Base-by-base conservation (phyloP, 140 eudicot genomes). In the Senecio squalidus region DNA sequence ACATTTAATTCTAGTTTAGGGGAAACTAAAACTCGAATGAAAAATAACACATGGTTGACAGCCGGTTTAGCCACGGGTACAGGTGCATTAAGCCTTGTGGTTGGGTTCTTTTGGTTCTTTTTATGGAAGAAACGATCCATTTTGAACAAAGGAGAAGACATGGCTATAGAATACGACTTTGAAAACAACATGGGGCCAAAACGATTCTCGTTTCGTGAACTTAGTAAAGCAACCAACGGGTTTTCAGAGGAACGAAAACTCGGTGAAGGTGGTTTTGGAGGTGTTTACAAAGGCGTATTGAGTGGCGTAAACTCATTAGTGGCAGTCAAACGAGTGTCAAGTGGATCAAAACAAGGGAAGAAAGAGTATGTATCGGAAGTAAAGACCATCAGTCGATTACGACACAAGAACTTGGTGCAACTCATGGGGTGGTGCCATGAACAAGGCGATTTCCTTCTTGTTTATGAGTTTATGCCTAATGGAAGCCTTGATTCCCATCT, bases 191-290 rank as follows among this genome's bases (percentile, higher is more conserved):
- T 75, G 25, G 85, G 82, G 47, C 85, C 79, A 13, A 80, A 62
- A 48, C 55, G 61, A 26, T 80, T 66, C 64, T 10, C 82, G 2
- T 80, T 70, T 58, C 39, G 50, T 1, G 76, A 80, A 26, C 74
- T 80, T 2, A 49, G 54, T 21, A 66, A 55, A 17, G 82, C 85
- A 9, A 80, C 85, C 0, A 60, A 67, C 7, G 66, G 73, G 26
- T 80, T 80, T 34, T 52, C 73, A 4, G 82, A 75, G 48, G 74
- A 80, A 13, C 71, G 71, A 25, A 80, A 80, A 78, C 82, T 80
- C 0, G 85, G 82, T 33, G 81, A 79, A 60, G 85, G 81, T 47
- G 85, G 85, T 4, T 79, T 79, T 34, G 85, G 85, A 44, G 81
- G 85, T 1, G 85, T 79, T 56, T 79, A 75, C 59, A 79, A 66